These are phyloP conservation scores for Yarrowia sp. DNA, from an alignment of 805 yeast species.

Conservation along the genomic window DNA sequence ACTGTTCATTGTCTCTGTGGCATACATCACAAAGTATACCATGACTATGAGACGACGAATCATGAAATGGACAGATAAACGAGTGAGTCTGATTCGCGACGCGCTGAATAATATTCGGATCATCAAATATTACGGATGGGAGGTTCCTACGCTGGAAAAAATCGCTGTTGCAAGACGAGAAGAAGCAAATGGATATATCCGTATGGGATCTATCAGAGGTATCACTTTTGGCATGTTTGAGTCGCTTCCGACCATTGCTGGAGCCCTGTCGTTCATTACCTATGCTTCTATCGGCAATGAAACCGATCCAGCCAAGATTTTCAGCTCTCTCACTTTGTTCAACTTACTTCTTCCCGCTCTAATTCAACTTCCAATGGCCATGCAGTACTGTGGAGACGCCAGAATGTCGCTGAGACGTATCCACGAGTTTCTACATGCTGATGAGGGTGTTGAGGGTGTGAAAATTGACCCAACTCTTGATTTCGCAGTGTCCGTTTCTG, in stretches of 20 bases:
- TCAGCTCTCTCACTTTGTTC: constrained; percentile 69
- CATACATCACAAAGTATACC: constrained; percentile 33
- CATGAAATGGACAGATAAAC: constrained; percentile 56
- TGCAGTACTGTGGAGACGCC: constrained; percentile 77
- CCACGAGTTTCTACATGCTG: constrained; percentile 60
- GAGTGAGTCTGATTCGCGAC: constrained; percentile 77
- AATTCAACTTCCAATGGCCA: constrained; percentile 63
- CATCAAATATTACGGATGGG: constrained; percentile 88
- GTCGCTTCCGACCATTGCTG: constrained; percentile 64
- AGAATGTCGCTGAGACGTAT: constrained; percentile 88
- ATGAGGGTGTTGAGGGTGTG: constrained; percentile 36
- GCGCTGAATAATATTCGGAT: constrained; percentile 72
- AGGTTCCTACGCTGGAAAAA: constrained; percentile 59
- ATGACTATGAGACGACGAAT: constrained; percentile 57
- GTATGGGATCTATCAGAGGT: constrained; percentile 64
- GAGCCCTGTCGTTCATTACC: constrained; percentile 56
- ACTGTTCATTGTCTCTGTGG: constrained; percentile 35
- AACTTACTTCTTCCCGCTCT: constrained; percentile 65
- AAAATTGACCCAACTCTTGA: constrained; percentile 12
- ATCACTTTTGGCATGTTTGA: constrained; percentile 60
- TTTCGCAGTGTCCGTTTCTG: constrained; percentile 39
- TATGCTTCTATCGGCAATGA: constrained; percentile 45
- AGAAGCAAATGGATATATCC: constrained; percentile 61
- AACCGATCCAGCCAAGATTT: constrained; percentile 57
- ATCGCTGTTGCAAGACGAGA: constrained; percentile 51